Base-by-base conservation (phyloP, 1,139 yeast species). In the Pichia sp. region DNA sequence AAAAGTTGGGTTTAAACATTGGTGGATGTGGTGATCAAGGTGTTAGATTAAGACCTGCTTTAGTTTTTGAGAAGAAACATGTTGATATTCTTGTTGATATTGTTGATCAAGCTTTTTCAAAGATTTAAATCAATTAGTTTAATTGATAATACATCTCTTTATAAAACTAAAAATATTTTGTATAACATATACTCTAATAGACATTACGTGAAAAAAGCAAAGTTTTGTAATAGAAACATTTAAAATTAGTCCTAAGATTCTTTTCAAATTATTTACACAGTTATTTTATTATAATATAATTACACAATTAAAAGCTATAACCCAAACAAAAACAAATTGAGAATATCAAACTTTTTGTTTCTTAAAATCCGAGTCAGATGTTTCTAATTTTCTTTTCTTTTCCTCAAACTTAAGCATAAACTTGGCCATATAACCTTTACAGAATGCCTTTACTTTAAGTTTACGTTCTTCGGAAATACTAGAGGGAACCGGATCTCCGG, bases 21-120 rank as follows among this genome's bases (percentile, higher is more conserved):
- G 89, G 89, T 51, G 88, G 87, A 20, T 80, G 87, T 62, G 81
- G 86, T 50, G 83, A 75, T 35, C 60, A 59, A 24, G 65, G 82
- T 37, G 76, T 81, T 35, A 73, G 89, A 64, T 69, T 81, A 57
- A 76, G 89, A 68, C 88, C 89, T 38, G 67, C 83, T 19, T 69
- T 81, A 55, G 74, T 80, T 25, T 80, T 81, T 58, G 84, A 76
- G 54, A 67, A 73, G 56, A 72, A 74, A 52, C 88, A 81, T 54
- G 86, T 78, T 31, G 85, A 80, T 54, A 58, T 80, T 19, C 70
- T 81, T 50, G 55, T 76, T 43, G 69, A 65, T 3, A 69, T 54
- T 35, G 46, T 54, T 16, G 41, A 42, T 5, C 36, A 47, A 29
- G 50, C 51, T 4, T 46, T 53, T 26, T 25, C 45, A 10, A 42